These are phyloP conservation scores for Trichoderma cornu-damae DNA, from an alignment of 2,329 filamentous ascomycete genomes.

Conservation along the genomic window DNA sequence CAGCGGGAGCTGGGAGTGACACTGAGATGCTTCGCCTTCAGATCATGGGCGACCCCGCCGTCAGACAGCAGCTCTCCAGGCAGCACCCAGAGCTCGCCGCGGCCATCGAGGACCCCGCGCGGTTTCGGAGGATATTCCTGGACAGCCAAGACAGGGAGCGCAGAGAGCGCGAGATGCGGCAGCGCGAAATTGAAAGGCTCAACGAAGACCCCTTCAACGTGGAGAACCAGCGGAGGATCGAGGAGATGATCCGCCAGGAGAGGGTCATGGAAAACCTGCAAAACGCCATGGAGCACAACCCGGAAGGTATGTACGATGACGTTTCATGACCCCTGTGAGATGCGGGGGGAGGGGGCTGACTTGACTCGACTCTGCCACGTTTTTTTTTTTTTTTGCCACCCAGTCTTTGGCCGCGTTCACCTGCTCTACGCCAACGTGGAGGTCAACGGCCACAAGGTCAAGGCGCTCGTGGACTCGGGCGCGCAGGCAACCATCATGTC, in stretches of 20 bases:
- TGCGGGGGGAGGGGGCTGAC: no score
- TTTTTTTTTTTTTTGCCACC: no score
- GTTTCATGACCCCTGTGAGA: conserved; percentile 5
- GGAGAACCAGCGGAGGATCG: conserved; percentile 85
- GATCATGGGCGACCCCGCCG: conserved; percentile 69
- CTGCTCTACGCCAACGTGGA: conserved; percentile 96
- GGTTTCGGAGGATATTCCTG: conserved; percentile 68
- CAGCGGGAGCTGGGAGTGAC: conserved; percentile 48
- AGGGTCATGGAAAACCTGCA: conserved; percentile 92
- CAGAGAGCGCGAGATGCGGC: conserved; percentile 67
- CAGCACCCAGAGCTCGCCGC: conserved; percentile 72
- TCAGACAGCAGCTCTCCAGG: conserved; percentile 65
- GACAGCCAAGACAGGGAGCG: conserved; percentile 65
- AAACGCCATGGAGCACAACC: conserved; percentile 94
- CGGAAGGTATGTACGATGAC: conserved; percentile 62
- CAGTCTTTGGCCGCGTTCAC: conserved; percentile 89
- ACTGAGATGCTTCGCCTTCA: conserved; percentile 78
- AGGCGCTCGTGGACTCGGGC: conserved; percentile 94
- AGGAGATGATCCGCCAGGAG: conserved; percentile 95
- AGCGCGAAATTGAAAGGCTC: conserved; percentile 75
- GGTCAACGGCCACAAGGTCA: conserved; percentile 87
- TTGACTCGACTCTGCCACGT: conserved; percentile 18
- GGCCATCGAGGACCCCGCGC: conserved; percentile 67
- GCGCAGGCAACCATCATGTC: conserved; percentile 99
- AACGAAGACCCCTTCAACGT: conserved; percentile 94